Evolutionary conservation across 352 stramenopile genomes (phyloP).

Genomic region (Pythium chondricola): DNA sequence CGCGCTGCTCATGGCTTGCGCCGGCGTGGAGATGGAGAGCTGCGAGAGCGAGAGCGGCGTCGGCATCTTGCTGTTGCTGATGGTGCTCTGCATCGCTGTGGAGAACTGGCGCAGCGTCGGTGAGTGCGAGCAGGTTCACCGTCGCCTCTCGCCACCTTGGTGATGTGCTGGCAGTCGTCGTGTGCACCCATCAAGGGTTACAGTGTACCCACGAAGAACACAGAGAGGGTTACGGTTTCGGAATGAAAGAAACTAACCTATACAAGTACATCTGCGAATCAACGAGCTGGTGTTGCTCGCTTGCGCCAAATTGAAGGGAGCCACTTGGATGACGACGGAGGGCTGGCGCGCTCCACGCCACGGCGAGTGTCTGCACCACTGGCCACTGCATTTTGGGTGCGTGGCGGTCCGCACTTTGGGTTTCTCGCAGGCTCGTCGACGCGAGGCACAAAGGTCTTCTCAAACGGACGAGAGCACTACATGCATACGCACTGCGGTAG

Average conservation of each 20-base stretch:
- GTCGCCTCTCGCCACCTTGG: too few relatives aligned
- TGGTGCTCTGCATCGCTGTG: too few relatives aligned
- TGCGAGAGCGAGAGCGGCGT: neutral
- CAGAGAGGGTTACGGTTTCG: too few relatives aligned
- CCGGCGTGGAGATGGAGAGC: neutral
- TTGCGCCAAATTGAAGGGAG: conserved; percentile 7
- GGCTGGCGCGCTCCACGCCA: too few relatives aligned
- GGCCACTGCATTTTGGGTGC: neutral
- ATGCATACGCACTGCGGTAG: conserved; percentile 13
- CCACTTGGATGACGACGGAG: conserved; percentile 9
- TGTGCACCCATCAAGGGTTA: too few relatives aligned
- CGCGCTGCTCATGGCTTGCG: neutral
- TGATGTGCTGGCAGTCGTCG: too few relatives aligned
- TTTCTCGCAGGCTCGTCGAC: neutral
- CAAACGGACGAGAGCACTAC: conserved; percentile 6
- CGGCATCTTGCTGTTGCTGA: too few relatives aligned
- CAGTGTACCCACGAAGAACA: too few relatives aligned
- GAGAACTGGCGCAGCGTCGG: too few relatives aligned
- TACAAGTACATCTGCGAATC: neutral
- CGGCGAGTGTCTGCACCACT: too few relatives aligned
- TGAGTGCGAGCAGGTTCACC: too few relatives aligned
- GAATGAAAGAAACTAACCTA: too few relatives aligned
- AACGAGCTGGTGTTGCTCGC: neutral
- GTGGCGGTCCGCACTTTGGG: neutral
- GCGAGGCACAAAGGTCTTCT: conserved; percentile 5